Conservation (phyloP, 352 stramenopile species). For the Phytophthora sp. region DNA sequence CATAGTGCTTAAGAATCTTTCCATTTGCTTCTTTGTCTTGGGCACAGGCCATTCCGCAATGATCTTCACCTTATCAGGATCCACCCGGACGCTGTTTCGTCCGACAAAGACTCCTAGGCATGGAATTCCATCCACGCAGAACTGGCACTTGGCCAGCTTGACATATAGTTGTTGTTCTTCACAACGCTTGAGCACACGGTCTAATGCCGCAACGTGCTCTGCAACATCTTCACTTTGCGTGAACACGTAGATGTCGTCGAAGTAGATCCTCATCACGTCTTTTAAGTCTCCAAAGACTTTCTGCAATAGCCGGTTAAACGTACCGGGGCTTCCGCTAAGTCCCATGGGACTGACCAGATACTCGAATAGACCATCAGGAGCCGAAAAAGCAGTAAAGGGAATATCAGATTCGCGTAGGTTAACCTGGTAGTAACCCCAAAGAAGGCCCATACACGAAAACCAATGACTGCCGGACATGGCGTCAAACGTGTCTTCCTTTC, state of each 20-base stretch:
- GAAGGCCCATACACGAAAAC: conserved; percentile 3
- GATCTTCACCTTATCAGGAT: conserved; percentile 8
- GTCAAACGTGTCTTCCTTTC: conserved; percentile 3
- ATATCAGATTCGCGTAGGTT: conserved; percentile 10
- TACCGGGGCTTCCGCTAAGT: not conserved
- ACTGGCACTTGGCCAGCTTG: conserved; percentile 11
- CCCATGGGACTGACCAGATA: conserved; percentile 10
- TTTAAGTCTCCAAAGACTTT: not conserved
- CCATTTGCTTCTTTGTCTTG: conserved; percentile 4
- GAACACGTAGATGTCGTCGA: conserved; percentile 8
- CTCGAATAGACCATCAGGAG: not conserved
- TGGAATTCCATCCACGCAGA: conserved; percentile 3
- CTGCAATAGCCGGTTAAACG: conserved; percentile 5
- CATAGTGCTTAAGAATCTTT: conserved; percentile 1
- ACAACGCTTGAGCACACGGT: not conserved
- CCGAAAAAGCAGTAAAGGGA: conserved; percentile 8
- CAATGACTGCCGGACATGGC: not conserved
- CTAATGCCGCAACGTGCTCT: not conserved
- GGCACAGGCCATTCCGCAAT: conserved; percentile 1
- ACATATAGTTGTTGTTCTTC: conserved; percentile 2
- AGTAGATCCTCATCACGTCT: conserved; percentile 16
- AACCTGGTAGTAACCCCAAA: conserved; percentile 10
- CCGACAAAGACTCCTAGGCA: conserved; percentile 14
- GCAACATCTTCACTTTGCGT: not conserved
- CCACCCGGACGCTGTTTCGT: conserved; percentile 1